Conservation (phyloP, 805 yeast species). For the Kuraishia ogatae region DNA sequence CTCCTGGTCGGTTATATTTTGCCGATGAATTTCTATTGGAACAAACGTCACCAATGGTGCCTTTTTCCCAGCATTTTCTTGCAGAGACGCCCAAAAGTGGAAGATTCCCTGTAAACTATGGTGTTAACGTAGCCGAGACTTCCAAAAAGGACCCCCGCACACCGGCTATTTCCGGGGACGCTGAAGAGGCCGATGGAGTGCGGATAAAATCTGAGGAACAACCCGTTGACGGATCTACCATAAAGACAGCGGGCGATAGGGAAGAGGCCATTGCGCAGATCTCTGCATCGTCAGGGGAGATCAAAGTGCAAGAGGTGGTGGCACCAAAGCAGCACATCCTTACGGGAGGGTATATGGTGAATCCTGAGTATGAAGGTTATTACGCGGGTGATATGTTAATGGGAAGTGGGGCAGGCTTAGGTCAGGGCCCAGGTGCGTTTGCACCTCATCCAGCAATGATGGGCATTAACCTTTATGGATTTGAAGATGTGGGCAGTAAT, state of each 20-base stretch:
- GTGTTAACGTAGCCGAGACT: background rate
- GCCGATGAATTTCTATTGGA: slow-evolving; percentile 16
- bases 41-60: slow-evolving; percentile 21
- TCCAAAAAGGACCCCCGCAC: too few relatives aligned
- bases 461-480: background rate
- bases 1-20: slow-evolving; percentile 12
- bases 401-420: background rate
- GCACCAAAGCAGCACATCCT: background rate
- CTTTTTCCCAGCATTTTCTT: slow-evolving; percentile 5
- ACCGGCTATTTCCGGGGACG: too few relatives aligned
- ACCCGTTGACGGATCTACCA: too few relatives aligned
- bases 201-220: too few relatives aligned
- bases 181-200: too few relatives aligned
- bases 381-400: background rate
- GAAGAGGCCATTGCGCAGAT: background rate
- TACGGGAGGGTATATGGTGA: background rate
- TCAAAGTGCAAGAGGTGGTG: background rate
- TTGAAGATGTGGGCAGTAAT: background rate
- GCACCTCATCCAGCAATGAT: background rate
- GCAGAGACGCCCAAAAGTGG: background rate
- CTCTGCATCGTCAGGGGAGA: background rate
- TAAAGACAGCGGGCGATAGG: background rate
- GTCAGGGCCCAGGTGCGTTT: too few relatives aligned
- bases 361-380: background rate
- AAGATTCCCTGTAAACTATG: background rate